Base-by-base conservation (phyloP, 75 land plant genomes). In the Ceratopteris richardii region DNA sequence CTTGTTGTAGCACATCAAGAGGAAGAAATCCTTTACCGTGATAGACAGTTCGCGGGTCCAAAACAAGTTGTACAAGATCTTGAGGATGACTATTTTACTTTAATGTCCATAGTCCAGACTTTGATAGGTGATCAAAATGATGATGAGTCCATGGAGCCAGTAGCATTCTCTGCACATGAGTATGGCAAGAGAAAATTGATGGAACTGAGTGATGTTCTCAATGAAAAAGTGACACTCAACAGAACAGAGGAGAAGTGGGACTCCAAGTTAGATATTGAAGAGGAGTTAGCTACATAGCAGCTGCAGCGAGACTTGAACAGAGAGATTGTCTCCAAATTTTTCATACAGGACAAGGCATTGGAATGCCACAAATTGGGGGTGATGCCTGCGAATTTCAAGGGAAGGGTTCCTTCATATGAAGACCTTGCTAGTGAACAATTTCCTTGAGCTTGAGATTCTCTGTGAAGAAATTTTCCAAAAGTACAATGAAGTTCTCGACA, bases 21-120 rank as follows among this genome's bases (percentile, higher is more conserved):
- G 14, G 51, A 48, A 19, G 18, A 5, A 5, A 48, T 48, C 9
- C 18, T 48, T 19, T 13, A 48, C 4, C 20, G 20, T 48, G 51
- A 19, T 18, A 11, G 20, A 18, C 18, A 48, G 18, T 9, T 48
- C 21, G 19, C 14, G 20, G 20, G 51, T 6, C 18, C 4, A 4
- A 48, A 9, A 19, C 51, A 48, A 21, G 20, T 21, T 4, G 20
- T 48, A 10, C 21, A 48, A 4, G 51, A 48, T 17, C 20, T 48
- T 5, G 51, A 48, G 51, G 20, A 48, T 48, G 51, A 48, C 51
- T 48, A 48, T 48, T 14, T 21, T 18, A 48, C 51, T 10, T 48
- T 48, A 19, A 48, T 48, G 51, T 48, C 51, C 6, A 48, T 48
- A 17, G 14, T 14, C 51, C 20, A 17, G 20, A 19, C 51, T 48